phyloP scores from a whole-genome alignment of 1,139 yeast genomes.

The Yamadazyma pseudoaaseri region DNA sequence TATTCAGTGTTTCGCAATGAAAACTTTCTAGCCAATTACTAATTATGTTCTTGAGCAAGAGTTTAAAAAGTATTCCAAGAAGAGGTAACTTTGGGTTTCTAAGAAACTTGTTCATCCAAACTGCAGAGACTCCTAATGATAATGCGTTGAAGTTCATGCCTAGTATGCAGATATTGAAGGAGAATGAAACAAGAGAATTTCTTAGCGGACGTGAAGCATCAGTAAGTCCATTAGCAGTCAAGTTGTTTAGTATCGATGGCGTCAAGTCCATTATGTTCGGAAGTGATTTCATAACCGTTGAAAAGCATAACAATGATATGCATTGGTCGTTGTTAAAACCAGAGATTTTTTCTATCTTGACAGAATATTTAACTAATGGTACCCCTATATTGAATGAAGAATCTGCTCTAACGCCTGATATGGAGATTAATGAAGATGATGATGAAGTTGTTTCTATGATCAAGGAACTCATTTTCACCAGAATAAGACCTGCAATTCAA shows the following conservation, averaged over 20 bases:
- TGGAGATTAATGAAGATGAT: conserved; percentile 56
- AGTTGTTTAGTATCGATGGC: conserved; percentile 51
- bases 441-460: conserved; percentile 85
- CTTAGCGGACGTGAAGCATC: conserved; percentile 57
- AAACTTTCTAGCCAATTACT: no score
- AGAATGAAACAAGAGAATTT: conserved; percentile 52
- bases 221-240: conserved; percentile 53
- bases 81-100: conserved; percentile 3
- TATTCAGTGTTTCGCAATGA: no score
- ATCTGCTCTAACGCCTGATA: conserved; percentile 28
- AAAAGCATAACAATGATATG: conserved; percentile 50
- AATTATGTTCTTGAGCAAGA: conserved; percentile 12
- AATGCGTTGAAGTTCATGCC: conserved; percentile 49
- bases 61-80: conserved; percentile 1
- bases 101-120: conserved; percentile 37
- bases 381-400: conserved; percentile 51
- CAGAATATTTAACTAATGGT: conserved; percentile 82
- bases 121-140: conserved; percentile 47
- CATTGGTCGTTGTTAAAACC: conserved; percentile 86
- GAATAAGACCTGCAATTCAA: conserved; percentile 91
- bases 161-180: conserved; percentile 40
- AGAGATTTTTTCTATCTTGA: conserved; percentile 78
- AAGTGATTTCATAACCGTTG: conserved; percentile 76
- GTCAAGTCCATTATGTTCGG: conserved; percentile 55
- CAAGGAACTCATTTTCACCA: conserved; percentile 87